Percentiles rank a stretch among this genome's conserved stretches.
Conservation (phyloP, 2,329 filamentous ascomycete genomes). For the Pezicula rhizophila region DNA sequence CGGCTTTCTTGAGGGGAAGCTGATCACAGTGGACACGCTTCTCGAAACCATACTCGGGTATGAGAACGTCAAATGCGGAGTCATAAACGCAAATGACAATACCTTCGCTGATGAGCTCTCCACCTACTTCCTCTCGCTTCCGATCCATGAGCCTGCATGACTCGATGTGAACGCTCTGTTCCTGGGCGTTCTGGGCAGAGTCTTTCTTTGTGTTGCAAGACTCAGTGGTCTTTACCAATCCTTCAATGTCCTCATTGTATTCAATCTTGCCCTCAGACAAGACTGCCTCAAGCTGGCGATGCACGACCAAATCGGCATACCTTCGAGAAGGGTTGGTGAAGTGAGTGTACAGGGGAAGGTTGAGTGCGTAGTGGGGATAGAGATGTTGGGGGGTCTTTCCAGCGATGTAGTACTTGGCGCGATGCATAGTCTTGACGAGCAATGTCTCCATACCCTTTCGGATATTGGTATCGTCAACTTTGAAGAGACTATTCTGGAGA, state of each 20-base stretch:
- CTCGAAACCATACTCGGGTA: conserved; percentile 97
- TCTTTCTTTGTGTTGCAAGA: conserved; percentile 99
- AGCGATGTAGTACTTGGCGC: conserved; percentile 89
- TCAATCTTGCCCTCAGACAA: conserved; percentile 77
- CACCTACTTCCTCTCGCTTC: conserved; percentile 76
- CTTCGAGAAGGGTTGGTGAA: conserved; percentile 93
- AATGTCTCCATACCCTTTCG: conserved; percentile 98
- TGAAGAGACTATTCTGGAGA: conserved; percentile 91
- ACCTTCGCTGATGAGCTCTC: conserved; percentile 89
- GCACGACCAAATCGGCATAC: conserved; percentile 91
- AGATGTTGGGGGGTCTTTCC: conserved; percentile 73
- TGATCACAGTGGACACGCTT: conserved; percentile 99
- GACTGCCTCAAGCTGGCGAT: conserved; percentile 85
- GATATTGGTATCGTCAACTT: conserved; percentile 79
- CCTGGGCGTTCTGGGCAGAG: conserved; percentile 92
- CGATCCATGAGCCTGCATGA: conserved; percentile 95
- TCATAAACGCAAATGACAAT: conserved; percentile 97
- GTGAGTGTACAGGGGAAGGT: conserved; percentile 91
- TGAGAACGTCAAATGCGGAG: conserved; percentile 95
- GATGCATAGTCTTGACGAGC: conserved; percentile 89
- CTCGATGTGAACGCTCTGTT: conserved; percentile 98
- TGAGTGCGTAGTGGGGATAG: conserved; percentile 84
- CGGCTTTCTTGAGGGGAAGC: conserved; percentile 96
- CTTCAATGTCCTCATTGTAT: conserved; percentile 84
- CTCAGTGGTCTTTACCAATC: conserved; percentile 84